phyloP scores from a whole-genome alignment of 305 asterid species.

The Fraxinus dipetala region DNA sequence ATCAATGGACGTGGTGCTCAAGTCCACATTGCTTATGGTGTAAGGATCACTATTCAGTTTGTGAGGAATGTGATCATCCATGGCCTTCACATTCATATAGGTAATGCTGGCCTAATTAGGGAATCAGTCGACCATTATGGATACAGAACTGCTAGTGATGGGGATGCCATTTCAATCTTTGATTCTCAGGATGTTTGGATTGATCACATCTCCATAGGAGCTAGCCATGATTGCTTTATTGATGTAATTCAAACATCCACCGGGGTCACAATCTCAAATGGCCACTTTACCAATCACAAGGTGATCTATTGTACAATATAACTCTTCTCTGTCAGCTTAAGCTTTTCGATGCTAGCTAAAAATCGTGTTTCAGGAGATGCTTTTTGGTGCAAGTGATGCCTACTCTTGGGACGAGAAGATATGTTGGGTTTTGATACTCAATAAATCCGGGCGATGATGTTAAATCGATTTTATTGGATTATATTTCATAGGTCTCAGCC shows the following conservation, averaged over 20 bases:
- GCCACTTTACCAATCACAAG: conserved; percentile 69
- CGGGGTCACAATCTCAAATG: conserved; percentile 51
- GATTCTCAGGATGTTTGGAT: conserved; percentile 60
- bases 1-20: conserved; percentile 59
- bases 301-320: conserved; percentile 10
- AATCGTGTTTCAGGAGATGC: conserved; percentile 38
- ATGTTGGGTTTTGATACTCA: conserved; percentile 5
- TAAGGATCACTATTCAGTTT: conserved; percentile 49
- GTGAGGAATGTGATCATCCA: conserved; percentile 60
- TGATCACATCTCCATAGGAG: conserved; percentile 59
- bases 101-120: not conserved
- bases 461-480: too few relatives aligned
- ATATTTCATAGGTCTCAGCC: too few relatives aligned
- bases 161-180: conserved; percentile 60
- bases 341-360: not conserved
- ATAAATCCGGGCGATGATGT: too few relatives aligned
- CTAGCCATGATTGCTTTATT: conserved; percentile 47
- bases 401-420: conserved; percentile 48
- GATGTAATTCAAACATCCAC: conserved; percentile 56
- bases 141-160: conserved; percentile 46
- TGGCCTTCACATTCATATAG: conserved; percentile 22
- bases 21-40: conserved; percentile 49
- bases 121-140: conserved; percentile 48
- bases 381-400: conserved; percentile 66
- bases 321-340: not conserved